Evolutionary conservation across 306 rosid species (phyloP).

Genomic region (Carpinus viminea): DNA sequence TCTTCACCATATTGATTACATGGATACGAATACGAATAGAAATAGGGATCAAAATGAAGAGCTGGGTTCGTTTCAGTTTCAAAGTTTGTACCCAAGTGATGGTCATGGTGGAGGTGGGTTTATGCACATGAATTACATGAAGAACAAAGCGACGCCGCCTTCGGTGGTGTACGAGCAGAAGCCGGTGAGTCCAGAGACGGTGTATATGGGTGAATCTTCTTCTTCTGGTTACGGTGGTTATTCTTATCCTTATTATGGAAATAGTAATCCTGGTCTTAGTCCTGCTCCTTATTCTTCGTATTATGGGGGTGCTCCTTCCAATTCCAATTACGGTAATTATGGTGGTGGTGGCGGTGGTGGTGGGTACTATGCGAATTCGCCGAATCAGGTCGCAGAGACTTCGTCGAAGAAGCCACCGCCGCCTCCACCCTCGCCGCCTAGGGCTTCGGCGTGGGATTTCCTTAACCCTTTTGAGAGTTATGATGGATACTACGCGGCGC

Average conservation of each 20-base stretch:
- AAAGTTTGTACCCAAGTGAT: slow-evolving; percentile 6
- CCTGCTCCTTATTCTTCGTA: slow-evolving; percentile 20
- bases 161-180: slow-evolving; percentile 67
- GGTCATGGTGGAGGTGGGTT: slow-evolving; percentile 25
- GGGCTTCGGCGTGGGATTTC: slow-evolving; percentile 72
- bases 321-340: slow-evolving; percentile 35
- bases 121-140: slow-evolving; percentile 64
- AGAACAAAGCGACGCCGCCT: slow-evolving; percentile 58
- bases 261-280: slow-evolving; percentile 9
- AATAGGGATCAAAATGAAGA: not conserved
- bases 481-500: slow-evolving; percentile 47
- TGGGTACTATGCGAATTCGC: slow-evolving; percentile 39
- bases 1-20: slow-evolving; percentile 39
- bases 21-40: slow-evolving; percentile 5
- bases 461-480: slow-evolving; percentile 60
- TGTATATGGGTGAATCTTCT: slow-evolving; percentile 73
- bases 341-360: slow-evolving; percentile 46
- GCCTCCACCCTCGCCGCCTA: slow-evolving; percentile 87
- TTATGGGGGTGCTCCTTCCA: slow-evolving; percentile 14
- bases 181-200: slow-evolving; percentile 44
- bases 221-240: slow-evolving; percentile 30
- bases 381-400: slow-evolving; percentile 29
- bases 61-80: slow-evolving; percentile 21
- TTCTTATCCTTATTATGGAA: not conserved
- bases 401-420: slow-evolving; percentile 62